Conservation (phyloP, 1,284 basidiomycete species). For the Ganoderma boninense region DNA sequence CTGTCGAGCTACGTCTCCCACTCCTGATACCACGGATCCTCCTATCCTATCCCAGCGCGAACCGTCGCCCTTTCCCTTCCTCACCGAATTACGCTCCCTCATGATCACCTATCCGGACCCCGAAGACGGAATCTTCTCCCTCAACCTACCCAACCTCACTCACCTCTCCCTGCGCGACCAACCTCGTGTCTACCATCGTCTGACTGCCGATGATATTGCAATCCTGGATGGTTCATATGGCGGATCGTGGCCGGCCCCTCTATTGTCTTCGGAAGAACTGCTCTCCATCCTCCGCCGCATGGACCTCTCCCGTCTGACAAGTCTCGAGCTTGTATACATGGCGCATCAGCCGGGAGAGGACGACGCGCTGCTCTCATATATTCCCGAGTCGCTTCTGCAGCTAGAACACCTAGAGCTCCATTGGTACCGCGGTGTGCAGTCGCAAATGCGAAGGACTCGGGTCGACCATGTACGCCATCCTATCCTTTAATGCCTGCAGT, state of each 20-base stretch:
- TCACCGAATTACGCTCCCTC: neutral
- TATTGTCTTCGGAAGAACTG: neutral
- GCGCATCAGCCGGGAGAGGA: neutral
- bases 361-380: constrained; percentile 5
- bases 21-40: too few relatives aligned
- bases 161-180: constrained; percentile 17
- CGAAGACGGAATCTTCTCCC: constrained; percentile 6
- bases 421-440: neutral
- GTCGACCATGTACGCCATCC: constrained; percentile 4
- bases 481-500: neutral
- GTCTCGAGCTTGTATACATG: constrained; percentile 13
- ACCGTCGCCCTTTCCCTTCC: too few relatives aligned
- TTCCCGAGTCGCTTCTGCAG: neutral
- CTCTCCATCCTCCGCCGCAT: constrained; percentile 6
- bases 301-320: neutral
- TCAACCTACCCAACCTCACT: neutral
- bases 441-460: too few relatives aligned
- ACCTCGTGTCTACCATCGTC: constrained; percentile 13
- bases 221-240: too few relatives aligned
- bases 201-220: too few relatives aligned
- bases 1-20: too few relatives aligned
- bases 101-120: neutral
- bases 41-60: constrained; percentile 6
- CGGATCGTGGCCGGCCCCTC: neutral
- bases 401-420: constrained; percentile 10